phyloP scores from a whole-genome alignment of 495 filamentous ascomycete genomes.

The Geoglossum glabrum region DNA sequence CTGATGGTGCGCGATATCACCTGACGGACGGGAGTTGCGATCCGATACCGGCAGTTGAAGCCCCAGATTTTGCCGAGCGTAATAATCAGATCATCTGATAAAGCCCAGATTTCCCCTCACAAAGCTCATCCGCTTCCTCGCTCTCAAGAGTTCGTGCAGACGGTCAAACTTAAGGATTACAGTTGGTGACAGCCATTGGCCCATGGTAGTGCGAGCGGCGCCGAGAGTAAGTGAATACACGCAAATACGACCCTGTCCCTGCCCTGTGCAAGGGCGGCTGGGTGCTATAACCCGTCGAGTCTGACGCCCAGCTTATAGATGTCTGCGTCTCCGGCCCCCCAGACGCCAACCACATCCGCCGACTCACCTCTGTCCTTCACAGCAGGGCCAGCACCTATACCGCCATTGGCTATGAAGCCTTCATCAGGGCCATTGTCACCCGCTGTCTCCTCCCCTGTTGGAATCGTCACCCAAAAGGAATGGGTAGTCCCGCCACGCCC shows the following conservation, averaged over 20 bases:
- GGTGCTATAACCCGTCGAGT: background rate
- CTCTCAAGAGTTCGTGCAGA: background rate
- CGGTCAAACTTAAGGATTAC: background rate
- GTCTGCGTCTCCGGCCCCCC: background rate
- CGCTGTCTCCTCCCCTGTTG: background rate
- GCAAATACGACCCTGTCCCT: background rate
- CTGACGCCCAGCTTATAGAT: no score
- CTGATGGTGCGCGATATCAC: no score
- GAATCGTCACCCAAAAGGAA: conserved; percentile 49
- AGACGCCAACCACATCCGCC: background rate
- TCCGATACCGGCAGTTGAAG: background rate
- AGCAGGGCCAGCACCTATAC: background rate
- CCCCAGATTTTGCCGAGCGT: background rate
- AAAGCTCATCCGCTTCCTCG: background rate
- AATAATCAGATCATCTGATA: background rate
- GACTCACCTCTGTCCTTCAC: background rate
- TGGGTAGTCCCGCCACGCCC: conserved; percentile 77
- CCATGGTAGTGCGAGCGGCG: background rate
- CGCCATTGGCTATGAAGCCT: conserved; percentile 11
- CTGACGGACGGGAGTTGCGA: no score
- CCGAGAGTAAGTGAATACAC: background rate
- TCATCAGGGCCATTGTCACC: conserved; percentile 11
- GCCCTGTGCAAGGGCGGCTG: background rate
- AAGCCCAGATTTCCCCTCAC: background rate
- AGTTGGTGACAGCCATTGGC: background rate